Base-by-base conservation (phyloP, 1,284 basidiomycete species). In the Sphagnurus paluster region DNA sequence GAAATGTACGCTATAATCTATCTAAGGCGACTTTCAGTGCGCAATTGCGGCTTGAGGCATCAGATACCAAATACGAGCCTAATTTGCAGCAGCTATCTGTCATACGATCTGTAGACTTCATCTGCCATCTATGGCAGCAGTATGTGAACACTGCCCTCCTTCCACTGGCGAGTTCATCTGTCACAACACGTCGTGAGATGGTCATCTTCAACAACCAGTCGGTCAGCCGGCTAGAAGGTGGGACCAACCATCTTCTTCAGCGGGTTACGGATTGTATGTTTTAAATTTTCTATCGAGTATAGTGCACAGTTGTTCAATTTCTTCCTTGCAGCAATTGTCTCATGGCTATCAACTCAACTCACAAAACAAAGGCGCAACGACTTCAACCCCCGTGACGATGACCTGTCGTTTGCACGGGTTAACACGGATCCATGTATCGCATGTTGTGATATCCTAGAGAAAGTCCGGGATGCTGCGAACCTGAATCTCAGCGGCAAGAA, bases 311-410 rank as follows among this genome's bases (percentile, higher is more conserved):
- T 23, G 10, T 21, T 42, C 42, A 34, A 28, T 25, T 32, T 16
- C 44, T 50, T 34, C 21, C 34, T 54, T 19, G 5, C 37, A 91
- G 88, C 74, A 0, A 77, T 90, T 46, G 63, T 91, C 42, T 65
- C 74, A 17, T 92, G 87, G 82, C 68, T 93, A 10, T 74, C 82
- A 5, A 56, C 73, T 1, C 84, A 90, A 49, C 80, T 99, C 28
- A 79, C 81, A 13, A 97, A 94, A 66, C 97, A 99, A 65, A 98
- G 98, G 74, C 90, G 88, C 61, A 90, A 85, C 39, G 97, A 99
- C 63, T 99, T 97, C 73, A 95, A 95, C 64, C 97, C 97, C 6
- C 84, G 90, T 44, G 95, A 97, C 57, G 96, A 99, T 61, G 94
- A 98, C 57, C 67, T 95, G 20, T 94, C 93, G 0, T 98, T 99